phyloP scores from a whole-genome alignment of 1,284 basidiomycete species.

The Termitomyces sp. region DNA sequence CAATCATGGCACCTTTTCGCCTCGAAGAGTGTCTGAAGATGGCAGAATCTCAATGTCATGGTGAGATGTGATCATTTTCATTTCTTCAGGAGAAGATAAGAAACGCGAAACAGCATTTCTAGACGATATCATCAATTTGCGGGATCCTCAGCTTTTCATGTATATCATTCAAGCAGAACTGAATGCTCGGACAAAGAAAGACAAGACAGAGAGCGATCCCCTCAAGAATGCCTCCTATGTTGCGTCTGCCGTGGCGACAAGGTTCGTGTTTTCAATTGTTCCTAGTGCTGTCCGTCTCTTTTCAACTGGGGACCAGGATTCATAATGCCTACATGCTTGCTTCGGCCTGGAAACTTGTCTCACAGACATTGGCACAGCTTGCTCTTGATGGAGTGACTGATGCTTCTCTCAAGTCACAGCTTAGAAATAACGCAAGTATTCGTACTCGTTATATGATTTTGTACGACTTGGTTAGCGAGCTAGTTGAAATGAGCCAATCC shows the following conservation, averaged over 20 bases:
- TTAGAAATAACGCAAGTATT: constrained; percentile 45
- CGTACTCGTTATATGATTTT: constrained; percentile 57
- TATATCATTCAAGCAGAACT: constrained; percentile 51
- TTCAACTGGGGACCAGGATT: constrained; percentile 38
- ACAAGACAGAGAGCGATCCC: constrained; percentile 28
- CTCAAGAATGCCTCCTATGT: constrained; percentile 42
- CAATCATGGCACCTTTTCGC: constrained; percentile 57
- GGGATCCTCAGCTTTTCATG: constrained; percentile 57
- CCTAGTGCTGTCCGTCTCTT: not conserved
- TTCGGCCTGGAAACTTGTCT: constrained; percentile 67
- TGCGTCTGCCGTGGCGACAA: constrained; percentile 52
- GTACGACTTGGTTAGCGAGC: constrained; percentile 52
- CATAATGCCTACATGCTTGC: constrained; percentile 76
- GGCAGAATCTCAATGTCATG: constrained; percentile 64
- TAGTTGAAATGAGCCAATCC: constrained; percentile 55
- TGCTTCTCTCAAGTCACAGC: constrained; percentile 40
- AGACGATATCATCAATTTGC: constrained; percentile 60
- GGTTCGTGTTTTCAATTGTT: constrained; percentile 32
- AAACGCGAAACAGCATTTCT: constrained; percentile 42
- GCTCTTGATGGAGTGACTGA: constrained; percentile 49
- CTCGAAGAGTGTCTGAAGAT: constrained; percentile 59
- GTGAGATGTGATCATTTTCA: constrained; percentile 32
- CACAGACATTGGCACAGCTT: constrained; percentile 48
- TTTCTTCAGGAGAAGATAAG: not conserved
- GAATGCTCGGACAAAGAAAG: constrained; percentile 38